Base-by-base conservation (phyloP, 371 early-diverging fungal species). In the Lichtheimia hyalospora region DNA sequence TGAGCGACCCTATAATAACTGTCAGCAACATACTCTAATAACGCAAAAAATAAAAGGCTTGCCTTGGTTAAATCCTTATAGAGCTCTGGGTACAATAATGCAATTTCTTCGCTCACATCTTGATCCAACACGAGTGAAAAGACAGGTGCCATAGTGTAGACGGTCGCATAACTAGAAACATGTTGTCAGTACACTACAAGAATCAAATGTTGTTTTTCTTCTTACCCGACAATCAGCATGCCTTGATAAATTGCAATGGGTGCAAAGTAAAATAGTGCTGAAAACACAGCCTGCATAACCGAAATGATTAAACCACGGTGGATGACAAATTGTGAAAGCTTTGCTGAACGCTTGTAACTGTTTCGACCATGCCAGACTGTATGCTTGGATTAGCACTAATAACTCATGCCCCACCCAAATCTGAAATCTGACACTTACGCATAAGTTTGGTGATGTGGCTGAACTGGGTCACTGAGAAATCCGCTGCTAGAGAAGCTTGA, bases 241-340 rank as follows among this genome's bases (percentile, higher is more conserved):
- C 83, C 94, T 73, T 97, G 96, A 74, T 94, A 99, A 24, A 99
- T 71, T 21, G 98, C 95, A 60, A 99, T 96, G 10, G 99, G 99
- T 1, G 98, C 94, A 85, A 94, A 99, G 66, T 96, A 95, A 63
- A 99, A 99, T 54, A 99, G 82, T 2, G 99, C 93, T 14, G 96
- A 96, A 66, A 99, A 99, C 14, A 99, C 98, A 2, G 96, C 99
- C 80, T 99, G 99, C 87, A 99, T 96, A 23, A 99, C 89, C 0
- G 96, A 93, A 44, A 99, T 96, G 54, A 99, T 97, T 52, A 96
- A 75, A 49, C 99, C 99, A 66, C 99, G 92, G 75, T 99, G 99
- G 50, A 99, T 96, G n/a, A 99, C 96, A 75, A 99, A 97, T 74
- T 99, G 98, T 3, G 93, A 90, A 18, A 99, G 79, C 68, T 94